A percentile compares a stretch with the other conserved stretches of the same genome.
Evolutionary conservation across 129 eudicot genomes (phyloP).

Genomic region (Arctium lappa): DNA sequence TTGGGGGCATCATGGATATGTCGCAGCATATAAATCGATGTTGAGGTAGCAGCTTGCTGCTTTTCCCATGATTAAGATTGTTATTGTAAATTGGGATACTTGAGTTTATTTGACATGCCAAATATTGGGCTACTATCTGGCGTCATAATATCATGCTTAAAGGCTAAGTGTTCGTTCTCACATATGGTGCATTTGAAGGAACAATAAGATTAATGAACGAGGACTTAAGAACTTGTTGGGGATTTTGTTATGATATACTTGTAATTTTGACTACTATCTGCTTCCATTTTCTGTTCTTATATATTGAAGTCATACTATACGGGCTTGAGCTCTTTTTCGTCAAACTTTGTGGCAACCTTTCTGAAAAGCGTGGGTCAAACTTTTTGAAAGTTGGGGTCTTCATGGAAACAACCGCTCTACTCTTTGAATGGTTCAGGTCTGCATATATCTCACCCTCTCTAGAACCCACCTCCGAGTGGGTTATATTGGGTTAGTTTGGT

Average conservation of each 20-base stretch:
- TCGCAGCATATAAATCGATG: not conserved
- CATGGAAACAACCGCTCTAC: not conserved
- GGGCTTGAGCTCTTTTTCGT: not conserved
- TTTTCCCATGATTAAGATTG: not conserved
- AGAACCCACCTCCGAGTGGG: not conserved
- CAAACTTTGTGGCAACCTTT: not conserved
- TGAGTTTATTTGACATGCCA: not conserved
- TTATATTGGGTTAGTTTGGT: not conserved
- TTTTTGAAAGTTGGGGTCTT: too few relatives aligned
- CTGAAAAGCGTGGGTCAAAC: not conserved
- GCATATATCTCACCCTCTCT: too few relatives aligned
- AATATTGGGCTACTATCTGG: not conserved
- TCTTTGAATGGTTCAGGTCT: not conserved
- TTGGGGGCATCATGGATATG: not conserved
- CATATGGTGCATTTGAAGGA: not conserved
- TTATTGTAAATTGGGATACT: not conserved
- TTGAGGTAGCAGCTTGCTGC: not conserved
- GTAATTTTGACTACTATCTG: not conserved
- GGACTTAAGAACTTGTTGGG: not conserved
- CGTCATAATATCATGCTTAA: not conserved
- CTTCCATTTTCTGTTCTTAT: not conserved
- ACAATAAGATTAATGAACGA: not conserved
- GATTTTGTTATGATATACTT: not conserved
- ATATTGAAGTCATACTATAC: not conserved
- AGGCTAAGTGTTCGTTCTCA: not conserved